Conservation (phyloP, 352 stramenopile species). For the Globisporangium abappressorium region DNA sequence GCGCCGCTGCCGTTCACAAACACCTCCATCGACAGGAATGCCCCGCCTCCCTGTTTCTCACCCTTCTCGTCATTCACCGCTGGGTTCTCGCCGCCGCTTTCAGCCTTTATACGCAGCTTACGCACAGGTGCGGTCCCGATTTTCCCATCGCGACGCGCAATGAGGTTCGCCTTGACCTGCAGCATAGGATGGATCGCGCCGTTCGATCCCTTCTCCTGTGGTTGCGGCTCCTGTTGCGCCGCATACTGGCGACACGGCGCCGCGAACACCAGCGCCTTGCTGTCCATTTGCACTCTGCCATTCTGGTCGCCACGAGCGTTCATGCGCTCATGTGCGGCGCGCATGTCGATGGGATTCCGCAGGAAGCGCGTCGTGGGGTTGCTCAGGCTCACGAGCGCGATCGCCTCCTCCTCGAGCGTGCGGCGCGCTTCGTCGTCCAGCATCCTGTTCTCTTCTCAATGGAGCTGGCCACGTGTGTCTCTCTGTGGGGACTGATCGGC, state of each 20-base stretch:
- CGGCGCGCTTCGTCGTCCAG: constrained; percentile 53
- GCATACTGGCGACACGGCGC: not conserved
- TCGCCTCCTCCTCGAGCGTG: constrained; percentile 60
- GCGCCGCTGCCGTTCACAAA: constrained; percentile 22
- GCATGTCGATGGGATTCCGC: not conserved
- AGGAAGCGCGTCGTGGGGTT: constrained; percentile 17
- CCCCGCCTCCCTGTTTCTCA: not conserved
- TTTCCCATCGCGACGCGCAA: constrained; percentile 26
- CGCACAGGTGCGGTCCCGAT: constrained; percentile 6
- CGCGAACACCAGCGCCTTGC: constrained; percentile 4
- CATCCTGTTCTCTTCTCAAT: constrained; percentile 21
- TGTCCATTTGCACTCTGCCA: not conserved
- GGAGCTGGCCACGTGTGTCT: not conserved
- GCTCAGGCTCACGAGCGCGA: constrained; percentile 67
- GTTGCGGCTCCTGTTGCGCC: not conserved
- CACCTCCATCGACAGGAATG: constrained; percentile 30
- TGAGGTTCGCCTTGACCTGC: constrained; percentile 31
- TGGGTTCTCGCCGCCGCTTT: constrained; percentile 10
- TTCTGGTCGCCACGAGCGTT: no score
- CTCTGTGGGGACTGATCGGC: not conserved
- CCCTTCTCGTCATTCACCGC: not conserved
- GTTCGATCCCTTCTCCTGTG: not conserved
- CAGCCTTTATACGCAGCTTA: constrained; percentile 13
- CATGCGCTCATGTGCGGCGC: not conserved
- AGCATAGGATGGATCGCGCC: constrained; percentile 23